Base-by-base conservation (phyloP, 495 filamentous ascomycete genomes). In the Xylaria intraflava region DNA sequence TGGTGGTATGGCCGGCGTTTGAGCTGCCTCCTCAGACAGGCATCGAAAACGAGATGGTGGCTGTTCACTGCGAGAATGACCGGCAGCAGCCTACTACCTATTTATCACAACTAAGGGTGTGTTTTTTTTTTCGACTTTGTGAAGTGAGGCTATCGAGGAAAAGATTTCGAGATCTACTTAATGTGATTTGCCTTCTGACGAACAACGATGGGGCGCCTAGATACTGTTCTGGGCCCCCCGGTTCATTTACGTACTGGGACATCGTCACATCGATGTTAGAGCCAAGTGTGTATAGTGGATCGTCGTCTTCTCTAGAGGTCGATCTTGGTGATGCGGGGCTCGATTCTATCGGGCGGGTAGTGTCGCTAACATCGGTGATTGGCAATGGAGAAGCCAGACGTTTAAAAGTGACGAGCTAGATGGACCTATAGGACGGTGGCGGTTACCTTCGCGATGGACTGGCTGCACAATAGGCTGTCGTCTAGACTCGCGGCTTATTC, bases 201-300 rank as follows among this genome's bases (percentile, higher is more conserved):
- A 29, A 26, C 22, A 51, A 39, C 17, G 53, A 22, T 1, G 42
- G 30, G 36, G 30, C 57, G 59, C 56, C 43, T 65, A 62, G 51
- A 55, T 33, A 49, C 59, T 51, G 62, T 55, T 60, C 54, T 58
- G 23, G 22, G 33, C n/a, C n/a, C 19, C 19, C 19, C 56, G 48
- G 20, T 51, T 42, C 43, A 60, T 49, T 35, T 41, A 51, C 19
- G 40, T 51, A 39, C 44, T n/a, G n/a, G n/a, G n/a, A 1, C 20
- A 43, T 24, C 40, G n/a, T 40, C 26, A 42, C 41, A 38, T 53
- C 50, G 49, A 53, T 58, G 51, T 56, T 53, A 55, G 51, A 53
- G 51, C 14, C 16, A 30, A 27, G 9, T 3, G 31, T 17, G 7
- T 19, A 38, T 38, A 26, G 31, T 6, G 22, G n/a, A 26, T 14